Base-by-base conservation (phyloP, 202 grass and related monocot genomes). In the Cymbopogon flexuosus region DNA sequence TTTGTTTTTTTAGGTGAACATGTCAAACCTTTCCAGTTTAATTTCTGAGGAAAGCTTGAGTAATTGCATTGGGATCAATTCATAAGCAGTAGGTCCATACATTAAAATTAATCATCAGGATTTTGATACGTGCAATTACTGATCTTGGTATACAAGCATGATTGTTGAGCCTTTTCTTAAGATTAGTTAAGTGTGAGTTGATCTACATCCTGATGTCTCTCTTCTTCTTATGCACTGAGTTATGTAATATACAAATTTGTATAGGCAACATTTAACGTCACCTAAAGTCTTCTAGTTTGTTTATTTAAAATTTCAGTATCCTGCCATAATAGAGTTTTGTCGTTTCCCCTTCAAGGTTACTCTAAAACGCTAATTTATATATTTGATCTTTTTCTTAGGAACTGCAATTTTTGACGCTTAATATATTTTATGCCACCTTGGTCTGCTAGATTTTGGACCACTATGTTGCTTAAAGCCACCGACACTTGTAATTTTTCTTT, bases 391-490 rank as follows among this genome's bases (percentile, higher is more conserved):
- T 49, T 82, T 67, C 62, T 62, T 19, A 72, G 51, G 61, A 62
- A n/a, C 35, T 81, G 54, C 27, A 35, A 60, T 77, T 77, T 78
- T 70, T 83, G 35, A 79, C 71, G 42, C 40, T 85, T 73, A 33
- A 35, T 31, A 70, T 58, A 15, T 57, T 43, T 58, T 70, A 77
- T 79, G 10, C 42, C 8, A 54, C 61, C 42, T 57, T 71, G 72
- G 8, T 62, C 49, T 79, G 37, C 23, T 41, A 72, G 13, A 76
- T 59, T 14, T 82, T 68, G 61, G 18, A 71, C 39, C 24, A 42
- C 37, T 76, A 83, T 89, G 65, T 23, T 79, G 70, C 43, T 84
- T 68, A 31, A 61, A 62, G 13, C 40, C 37, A 59, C 35, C 3
- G 42, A 41, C 40, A 6, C 79, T 84, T 58, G 65, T 65, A 52